Percentiles rank a stretch among this genome's conserved stretches.
These are phyloP conservation scores for Saccharum hybrid DNA, from an alignment of 202 grass and related monocot genomes.

Conservation along the genomic window DNA sequence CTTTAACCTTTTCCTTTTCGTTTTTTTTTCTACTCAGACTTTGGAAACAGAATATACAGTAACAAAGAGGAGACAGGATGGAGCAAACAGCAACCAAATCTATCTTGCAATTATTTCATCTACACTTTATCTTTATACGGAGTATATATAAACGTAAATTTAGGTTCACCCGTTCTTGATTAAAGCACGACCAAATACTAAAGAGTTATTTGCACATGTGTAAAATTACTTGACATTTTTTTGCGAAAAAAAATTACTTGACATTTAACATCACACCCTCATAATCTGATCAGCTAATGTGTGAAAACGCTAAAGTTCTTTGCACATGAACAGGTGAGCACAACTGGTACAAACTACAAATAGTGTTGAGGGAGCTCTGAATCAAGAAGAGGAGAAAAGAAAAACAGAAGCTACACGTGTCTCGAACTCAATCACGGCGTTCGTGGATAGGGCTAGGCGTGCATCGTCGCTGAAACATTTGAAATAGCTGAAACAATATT, in stretches of 20 bases:
- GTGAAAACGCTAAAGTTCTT: neutral
- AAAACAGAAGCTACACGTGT: conserved; percentile 2
- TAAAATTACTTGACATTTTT: too few relatives aligned
- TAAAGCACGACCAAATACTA: neutral
- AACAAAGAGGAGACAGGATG: neutral
- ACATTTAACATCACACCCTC: neutral
- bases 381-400: neutral
- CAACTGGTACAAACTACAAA: neutral
- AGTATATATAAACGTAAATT: neutral
- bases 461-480: conserved; percentile 50
- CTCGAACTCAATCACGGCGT: neutral
- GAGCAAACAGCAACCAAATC: neutral
- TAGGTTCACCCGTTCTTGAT: neutral
- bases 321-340: conserved; percentile 12
- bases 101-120: neutral
- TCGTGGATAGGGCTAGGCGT: neutral
- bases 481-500: too few relatives aligned
- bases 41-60: neutral
- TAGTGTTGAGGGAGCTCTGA: neutral
- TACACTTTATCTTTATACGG: neutral
- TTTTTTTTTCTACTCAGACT: neutral
- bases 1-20: neutral
- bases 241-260: neutral
- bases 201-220: too few relatives aligned
- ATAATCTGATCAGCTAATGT: conserved; percentile 15